Evolutionary conservation across 1,139 yeast species (phyloP).

Genomic region (Spencermartinsiella ligniputridi): DNA sequence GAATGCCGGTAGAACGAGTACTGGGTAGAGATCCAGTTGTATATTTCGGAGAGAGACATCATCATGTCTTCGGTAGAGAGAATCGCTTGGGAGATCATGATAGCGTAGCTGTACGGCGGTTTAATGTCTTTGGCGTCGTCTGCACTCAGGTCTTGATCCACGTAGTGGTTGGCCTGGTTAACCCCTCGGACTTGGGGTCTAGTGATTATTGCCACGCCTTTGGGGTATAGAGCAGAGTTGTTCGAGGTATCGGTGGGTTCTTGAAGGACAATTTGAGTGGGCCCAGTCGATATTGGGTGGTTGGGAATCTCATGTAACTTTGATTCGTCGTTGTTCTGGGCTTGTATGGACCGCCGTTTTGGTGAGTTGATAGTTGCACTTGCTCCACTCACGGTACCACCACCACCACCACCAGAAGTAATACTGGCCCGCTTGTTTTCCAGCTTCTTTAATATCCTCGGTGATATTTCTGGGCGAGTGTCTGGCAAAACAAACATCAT

Average conservation of each 20-base stretch:
- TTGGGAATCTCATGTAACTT: background rate
- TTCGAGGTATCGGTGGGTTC: constrained; percentile 1
- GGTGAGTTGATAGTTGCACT: background rate
- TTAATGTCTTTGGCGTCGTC: constrained; percentile 90
- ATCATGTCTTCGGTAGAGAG: constrained; percentile 84
- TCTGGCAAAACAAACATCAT: constrained; percentile 98
- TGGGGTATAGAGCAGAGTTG: constrained; percentile 29
- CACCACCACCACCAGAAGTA: background rate
- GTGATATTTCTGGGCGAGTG: constrained; percentile 53
- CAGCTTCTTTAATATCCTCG: constrained; percentile 11
- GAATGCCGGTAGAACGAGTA: constrained; percentile 89
- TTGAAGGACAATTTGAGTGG: background rate
- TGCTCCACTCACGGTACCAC: background rate
- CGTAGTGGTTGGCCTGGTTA: constrained; percentile 21
- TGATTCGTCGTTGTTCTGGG: background rate
- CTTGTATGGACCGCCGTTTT: background rate
- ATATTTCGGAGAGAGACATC: constrained; percentile 84
- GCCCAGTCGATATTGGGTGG: constrained; percentile 7
- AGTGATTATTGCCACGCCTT: constrained; percentile 39
- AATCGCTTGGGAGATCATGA: constrained; percentile 97
- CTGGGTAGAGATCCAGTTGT: constrained; percentile 81
- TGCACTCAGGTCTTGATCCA: constrained; percentile 64
- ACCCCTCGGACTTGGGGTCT: constrained; percentile 36
- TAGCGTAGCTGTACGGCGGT: constrained; percentile 96
- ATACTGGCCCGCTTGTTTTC: background rate